These are phyloP conservation scores for Triticum dicoccoides DNA, from an alignment of 176 grass and related monocot species.

Conservation along the genomic window DNA sequence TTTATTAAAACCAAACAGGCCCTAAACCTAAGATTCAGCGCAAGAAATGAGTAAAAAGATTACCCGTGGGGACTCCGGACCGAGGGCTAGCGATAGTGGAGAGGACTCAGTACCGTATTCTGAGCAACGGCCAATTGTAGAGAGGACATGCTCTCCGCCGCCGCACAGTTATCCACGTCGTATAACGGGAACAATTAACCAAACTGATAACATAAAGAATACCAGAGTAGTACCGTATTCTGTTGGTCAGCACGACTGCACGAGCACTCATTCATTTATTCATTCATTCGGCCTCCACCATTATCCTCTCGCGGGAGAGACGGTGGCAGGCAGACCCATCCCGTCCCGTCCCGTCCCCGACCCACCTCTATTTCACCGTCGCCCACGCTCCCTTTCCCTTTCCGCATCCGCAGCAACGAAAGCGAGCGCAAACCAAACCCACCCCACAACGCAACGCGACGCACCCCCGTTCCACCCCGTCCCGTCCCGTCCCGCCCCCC, in stretches of 20 bases:
- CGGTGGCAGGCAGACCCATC: neutral
- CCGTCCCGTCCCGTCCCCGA: neutral
- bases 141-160: too few relatives aligned
- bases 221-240: neutral
- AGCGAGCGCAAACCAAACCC: neutral
- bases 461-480: neutral
- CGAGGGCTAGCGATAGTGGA: too few relatives aligned
- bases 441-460: neutral
- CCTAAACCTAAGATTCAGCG: too few relatives aligned
- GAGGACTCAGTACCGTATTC: too few relatives aligned
- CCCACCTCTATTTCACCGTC: constrained; percentile 23
- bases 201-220: too few relatives aligned
- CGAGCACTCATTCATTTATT: neutral
- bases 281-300: neutral
- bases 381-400: neutral
- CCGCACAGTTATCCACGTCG: too few relatives aligned
- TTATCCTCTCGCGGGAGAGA: constrained; percentile 18
- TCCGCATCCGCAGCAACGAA: neutral
- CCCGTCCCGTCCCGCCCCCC: too few relatives aligned
- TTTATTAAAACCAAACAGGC: too few relatives aligned
- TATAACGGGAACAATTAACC: too few relatives aligned
- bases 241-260: neutral
- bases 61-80: too few relatives aligned
- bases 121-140: too few relatives aligned
- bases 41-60: too few relatives aligned